Conservation (phyloP, 140 eudicot genomes). For the Cichorium intybus region DNA sequence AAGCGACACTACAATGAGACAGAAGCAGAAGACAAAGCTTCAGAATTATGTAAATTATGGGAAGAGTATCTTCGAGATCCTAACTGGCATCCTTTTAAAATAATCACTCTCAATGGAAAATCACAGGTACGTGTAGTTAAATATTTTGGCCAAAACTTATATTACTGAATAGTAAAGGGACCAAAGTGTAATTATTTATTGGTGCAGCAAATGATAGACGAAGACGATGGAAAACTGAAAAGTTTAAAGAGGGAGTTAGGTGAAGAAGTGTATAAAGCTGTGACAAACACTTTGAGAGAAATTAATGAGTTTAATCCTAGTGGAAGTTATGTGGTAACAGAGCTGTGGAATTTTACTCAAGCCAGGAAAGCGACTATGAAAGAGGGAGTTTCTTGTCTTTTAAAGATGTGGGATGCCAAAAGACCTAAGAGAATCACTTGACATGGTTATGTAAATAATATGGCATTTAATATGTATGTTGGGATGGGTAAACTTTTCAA, state of each 20-base stretch:
- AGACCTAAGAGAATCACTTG: conserved; percentile 24
- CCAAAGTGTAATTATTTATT: background rate
- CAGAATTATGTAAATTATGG: conserved; percentile 56
- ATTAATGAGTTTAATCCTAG: conserved; percentile 64
- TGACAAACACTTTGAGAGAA: conserved; percentile 46
- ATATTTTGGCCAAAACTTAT: background rate
- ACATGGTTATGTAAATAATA: background rate
- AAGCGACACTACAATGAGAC: conserved; percentile 37
- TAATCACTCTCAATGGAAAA: conserved; percentile 31
- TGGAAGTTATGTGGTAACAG: conserved; percentile 39
- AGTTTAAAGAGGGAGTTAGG: conserved; percentile 37
- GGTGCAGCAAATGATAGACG: conserved; percentile 40
- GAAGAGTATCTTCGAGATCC: conserved; percentile 61
- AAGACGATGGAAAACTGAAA: conserved; percentile 37
- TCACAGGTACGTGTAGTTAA: conserved; percentile 34
- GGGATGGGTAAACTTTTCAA: too few species aligned
- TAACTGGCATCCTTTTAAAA: conserved; percentile 54
- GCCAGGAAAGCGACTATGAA: conserved; percentile 44
- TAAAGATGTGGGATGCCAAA: conserved; percentile 35
- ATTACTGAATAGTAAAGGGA: background rate
- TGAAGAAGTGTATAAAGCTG: conserved; percentile 50
- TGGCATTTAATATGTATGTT: too few species aligned
- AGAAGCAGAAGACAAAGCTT: conserved; percentile 51
- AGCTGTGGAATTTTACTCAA: conserved; percentile 63
- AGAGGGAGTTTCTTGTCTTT: conserved; percentile 44